Percentiles rank a stretch among this genome's conserved stretches.
Conservation (phyloP, 2,329 filamentous ascomycete species). For the Claviceps africana region DNA sequence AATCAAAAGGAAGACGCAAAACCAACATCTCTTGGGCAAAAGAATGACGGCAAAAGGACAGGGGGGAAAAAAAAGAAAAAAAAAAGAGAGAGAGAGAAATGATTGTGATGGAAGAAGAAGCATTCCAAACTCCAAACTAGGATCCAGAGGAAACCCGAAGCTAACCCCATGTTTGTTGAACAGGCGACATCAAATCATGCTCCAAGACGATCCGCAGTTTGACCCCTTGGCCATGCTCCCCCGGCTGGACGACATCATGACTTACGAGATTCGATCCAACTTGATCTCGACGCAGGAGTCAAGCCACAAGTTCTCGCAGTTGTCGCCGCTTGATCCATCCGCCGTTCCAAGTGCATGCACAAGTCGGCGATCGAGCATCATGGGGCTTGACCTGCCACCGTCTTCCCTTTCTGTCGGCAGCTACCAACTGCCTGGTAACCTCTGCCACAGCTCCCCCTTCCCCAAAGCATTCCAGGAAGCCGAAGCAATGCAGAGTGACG, state of each 20-base stretch:
- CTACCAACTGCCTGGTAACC: conserved; percentile 20
- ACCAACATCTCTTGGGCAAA: neutral
- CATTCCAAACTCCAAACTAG: too few relatives aligned
- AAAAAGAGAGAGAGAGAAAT: too few relatives aligned
- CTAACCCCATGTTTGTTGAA: neutral
- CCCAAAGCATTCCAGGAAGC: conserved; percentile 10
- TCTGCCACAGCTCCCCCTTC: conserved; percentile 19
- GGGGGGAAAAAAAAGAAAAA: too few relatives aligned
- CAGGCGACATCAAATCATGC: conserved; percentile 61
- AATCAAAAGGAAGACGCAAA: conserved; percentile 7
- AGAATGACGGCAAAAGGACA: conserved; percentile 1
- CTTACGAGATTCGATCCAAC: conserved; percentile 19
- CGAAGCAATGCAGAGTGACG: conserved; percentile 13
- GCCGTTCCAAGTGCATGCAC: conserved; percentile 19
- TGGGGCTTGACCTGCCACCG: conserved; percentile 19
- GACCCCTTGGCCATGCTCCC: conserved; percentile 19
- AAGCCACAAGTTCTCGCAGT: conserved; percentile 26
- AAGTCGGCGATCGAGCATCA: conserved; percentile 12
- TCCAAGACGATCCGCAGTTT: conserved; percentile 75
- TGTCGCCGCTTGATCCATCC: conserved; percentile 25
- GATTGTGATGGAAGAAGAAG: too few relatives aligned
- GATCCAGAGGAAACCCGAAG: too few relatives aligned
- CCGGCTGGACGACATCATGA: conserved; percentile 20
- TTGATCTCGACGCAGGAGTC: conserved; percentile 24
- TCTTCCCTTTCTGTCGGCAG: conserved; percentile 21